Evolutionary conservation across 2,329 filamentous ascomycete genomes (phyloP).

Genomic region (Leptographium flavum): DNA sequence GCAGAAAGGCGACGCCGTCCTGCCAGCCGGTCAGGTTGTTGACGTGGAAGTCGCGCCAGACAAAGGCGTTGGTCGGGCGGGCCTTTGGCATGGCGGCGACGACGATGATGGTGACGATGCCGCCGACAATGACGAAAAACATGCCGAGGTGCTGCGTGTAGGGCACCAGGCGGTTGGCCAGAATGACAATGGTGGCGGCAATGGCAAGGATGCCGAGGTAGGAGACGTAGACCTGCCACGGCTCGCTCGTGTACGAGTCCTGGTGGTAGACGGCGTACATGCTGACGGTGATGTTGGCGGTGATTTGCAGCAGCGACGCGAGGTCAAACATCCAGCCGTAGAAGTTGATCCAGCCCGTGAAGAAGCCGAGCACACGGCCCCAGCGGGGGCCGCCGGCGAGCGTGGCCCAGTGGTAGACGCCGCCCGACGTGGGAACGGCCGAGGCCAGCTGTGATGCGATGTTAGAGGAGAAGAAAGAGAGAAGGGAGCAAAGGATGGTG

Average conservation of each 20-base stretch:
- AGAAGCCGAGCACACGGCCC: constrained; percentile 36
- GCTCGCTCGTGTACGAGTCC: constrained; percentile 29
- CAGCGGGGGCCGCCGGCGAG: constrained; percentile 39
- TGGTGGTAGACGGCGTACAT: constrained; percentile 47
- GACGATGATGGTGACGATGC: constrained; percentile 38
- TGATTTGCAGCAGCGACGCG: constrained; percentile 42
- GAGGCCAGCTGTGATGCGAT: constrained; percentile 33
- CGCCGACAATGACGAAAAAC: constrained; percentile 38
- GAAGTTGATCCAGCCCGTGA: constrained; percentile 36
- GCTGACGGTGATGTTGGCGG: constrained; percentile 43
- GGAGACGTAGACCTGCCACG: constrained; percentile 46
- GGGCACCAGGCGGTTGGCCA: constrained; percentile 40
- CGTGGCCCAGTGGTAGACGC: constrained; percentile 48
- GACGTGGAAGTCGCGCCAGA: constrained; percentile 34
- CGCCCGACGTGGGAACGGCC: constrained; percentile 42
- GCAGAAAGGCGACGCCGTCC: constrained; percentile 48
- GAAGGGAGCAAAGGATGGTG: background rate
- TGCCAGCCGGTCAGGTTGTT: constrained; percentile 37
- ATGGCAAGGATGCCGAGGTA: constrained; percentile 42
- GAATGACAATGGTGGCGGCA: constrained; percentile 35
- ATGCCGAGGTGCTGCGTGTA: constrained; percentile 37
- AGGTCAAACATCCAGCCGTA: constrained; percentile 49
- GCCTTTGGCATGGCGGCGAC: constrained; percentile 34
- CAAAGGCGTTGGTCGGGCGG: constrained; percentile 35
- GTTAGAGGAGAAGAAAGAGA: background rate